A percentile compares a stretch with the other conserved stretches of the same genome.
Conservation (phyloP, 2,329 filamentous ascomycete genomes). For the Talaromyces sp. region DNA sequence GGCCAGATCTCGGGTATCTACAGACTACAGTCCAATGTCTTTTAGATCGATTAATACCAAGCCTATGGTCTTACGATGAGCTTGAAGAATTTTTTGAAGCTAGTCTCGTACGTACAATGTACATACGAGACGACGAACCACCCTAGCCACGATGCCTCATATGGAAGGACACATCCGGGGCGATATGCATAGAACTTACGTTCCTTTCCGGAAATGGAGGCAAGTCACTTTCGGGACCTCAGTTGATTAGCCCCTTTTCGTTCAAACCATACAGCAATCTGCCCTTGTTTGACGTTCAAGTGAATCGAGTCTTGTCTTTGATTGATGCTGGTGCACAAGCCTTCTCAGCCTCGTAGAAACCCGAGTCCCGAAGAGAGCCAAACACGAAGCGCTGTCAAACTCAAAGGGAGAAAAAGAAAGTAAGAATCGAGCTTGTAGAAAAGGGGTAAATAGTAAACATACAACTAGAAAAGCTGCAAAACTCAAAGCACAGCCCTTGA, state of each 20-base stretch:
- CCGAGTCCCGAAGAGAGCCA: not conserved
- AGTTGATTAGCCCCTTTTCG: not conserved
- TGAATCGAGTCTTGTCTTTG: not conserved
- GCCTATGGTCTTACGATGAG: not conserved
- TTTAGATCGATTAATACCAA: not conserved
- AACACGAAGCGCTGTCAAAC: not conserved
- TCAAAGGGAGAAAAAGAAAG: not conserved
- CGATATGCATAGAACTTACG: not conserved
- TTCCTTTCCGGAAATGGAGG: not conserved
- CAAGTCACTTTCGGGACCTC: not conserved
- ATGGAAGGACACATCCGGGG: not conserved
- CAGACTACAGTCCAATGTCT: not conserved
- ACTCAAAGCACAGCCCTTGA: not conserved
- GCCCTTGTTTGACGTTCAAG: too few relatives aligned
- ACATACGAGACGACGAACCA: not conserved
- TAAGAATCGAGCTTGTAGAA: not conserved
- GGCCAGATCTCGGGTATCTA: not conserved
- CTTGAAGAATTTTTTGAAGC: not conserved
- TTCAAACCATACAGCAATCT: too few relatives aligned
- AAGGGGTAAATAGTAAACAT: constrained; percentile 1
- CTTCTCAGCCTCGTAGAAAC: not conserved
- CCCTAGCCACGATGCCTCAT: not conserved
- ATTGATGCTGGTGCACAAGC: not conserved
- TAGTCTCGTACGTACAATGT: not conserved
- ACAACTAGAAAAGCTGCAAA: not conserved